Evolutionary conservation across 2,329 filamentous ascomycete species (phyloP), one percentile per base, ranked within the genome.

Genomic region (Polytolypa hystricis): DNA sequence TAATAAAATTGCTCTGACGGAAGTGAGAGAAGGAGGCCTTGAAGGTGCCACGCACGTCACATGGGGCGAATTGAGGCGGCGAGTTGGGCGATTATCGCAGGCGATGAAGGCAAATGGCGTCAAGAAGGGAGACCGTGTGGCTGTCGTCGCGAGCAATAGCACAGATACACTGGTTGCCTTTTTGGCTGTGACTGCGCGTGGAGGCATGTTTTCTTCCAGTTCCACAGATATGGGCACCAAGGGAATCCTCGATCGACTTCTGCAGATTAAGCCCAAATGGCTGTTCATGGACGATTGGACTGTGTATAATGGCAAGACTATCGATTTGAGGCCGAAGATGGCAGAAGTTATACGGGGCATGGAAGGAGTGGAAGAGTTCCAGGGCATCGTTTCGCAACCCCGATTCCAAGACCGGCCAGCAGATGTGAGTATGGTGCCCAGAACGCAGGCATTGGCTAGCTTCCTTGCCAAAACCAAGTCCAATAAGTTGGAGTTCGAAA

Each of bases 211-310:
- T 54, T 82, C 76, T 46, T 81, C 74, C 32, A 79, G 74, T 36
- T 83, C 78, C 5, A 89, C 84, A 0, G 84, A 93, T 57, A 91
- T 91, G 79, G 84, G 84, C 0, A 77, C 79, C 10, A 77, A 79
- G 43, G 84, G 84, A 0, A 72, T 93, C 12, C 49, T 93, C 47
- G 82, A 91, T 57, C 67, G 84, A 21, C 66, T 83, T 17, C 60
- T 77, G 33, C 84, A 91, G 63, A 77, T 91, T 41, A 69, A 78
- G 46, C 84, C 85, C 3, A 79, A 74, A 57, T 83, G 75, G 53
- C 67, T 93, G n/a, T 91, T 93, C 53, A 77, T 89, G 51, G 85
- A 93, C 48, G 84, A 91, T 48, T 76, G 70, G 25, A 73, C 84
- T 0, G 61, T 89, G 2, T 93, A 93, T 48, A 89, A 89, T 47